phyloP scores from a whole-genome alignment of 176 grass and related monocot genomes.

The Ampelocalamus luodianensis region DNA sequence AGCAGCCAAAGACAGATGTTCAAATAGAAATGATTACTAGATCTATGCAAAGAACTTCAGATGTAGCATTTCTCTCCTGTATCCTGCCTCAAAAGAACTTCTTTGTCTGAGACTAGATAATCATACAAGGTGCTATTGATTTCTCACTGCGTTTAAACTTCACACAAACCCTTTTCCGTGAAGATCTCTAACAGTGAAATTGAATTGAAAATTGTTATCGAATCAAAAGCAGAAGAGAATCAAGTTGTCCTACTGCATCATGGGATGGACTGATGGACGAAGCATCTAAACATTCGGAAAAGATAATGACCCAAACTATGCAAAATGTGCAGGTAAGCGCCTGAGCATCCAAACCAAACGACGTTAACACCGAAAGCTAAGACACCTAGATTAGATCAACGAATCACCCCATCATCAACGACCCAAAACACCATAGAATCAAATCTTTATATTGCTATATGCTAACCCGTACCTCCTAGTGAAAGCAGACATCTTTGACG shows the following conservation, averaged over 20 bases:
- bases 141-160: constrained; percentile 82
- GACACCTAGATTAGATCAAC: not conserved
- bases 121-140: constrained; percentile 45
- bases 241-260: not conserved
- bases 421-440: constrained; percentile 10
- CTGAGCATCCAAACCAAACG: constrained; percentile 14
- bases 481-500: constrained; percentile 22
- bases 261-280: not conserved
- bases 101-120: constrained; percentile 42
- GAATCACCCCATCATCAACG: not conserved
- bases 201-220: not conserved
- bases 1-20: constrained; percentile 2
- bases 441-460: not conserved
- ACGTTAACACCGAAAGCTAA: not conserved
- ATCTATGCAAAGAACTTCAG: constrained; percentile 1
- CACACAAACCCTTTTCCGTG: constrained; percentile 50
- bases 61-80: constrained; percentile 30
- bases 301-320: not conserved
- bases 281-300: constrained; percentile 16
- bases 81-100: constrained; percentile 23
- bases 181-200: constrained; percentile 68
- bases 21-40: not conserved
- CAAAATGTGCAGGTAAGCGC: not conserved
- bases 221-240: not conserved
- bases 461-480: not conserved